These are phyloP conservation scores for Aureobasidium sp. DNA, from an alignment of 2,329 filamentous ascomycete genomes.

Conservation along the genomic window DNA sequence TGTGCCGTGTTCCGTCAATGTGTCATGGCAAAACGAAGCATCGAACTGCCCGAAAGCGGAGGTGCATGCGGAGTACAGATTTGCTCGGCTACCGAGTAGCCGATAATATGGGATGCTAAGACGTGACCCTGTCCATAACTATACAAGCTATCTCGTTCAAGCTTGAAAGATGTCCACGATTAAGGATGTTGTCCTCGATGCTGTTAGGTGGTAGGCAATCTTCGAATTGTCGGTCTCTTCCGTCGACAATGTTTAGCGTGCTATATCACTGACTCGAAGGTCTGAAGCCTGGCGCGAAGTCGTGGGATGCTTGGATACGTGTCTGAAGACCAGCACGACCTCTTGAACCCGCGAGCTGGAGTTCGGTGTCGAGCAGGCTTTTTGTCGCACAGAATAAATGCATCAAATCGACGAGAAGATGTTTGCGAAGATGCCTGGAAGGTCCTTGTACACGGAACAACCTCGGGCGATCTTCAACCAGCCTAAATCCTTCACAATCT, in stretches of 20 bases:
- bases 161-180: neutral
- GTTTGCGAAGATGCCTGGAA: neutral
- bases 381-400: neutral
- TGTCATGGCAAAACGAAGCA: constrained; percentile 1
- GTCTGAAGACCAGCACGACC: too few species aligned
- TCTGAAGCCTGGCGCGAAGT: too few species aligned
- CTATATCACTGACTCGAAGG: too few species aligned
- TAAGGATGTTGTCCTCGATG: too few species aligned
- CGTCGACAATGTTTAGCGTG: too few species aligned
- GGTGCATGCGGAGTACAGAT: constrained; percentile 1
- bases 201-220: too few species aligned
- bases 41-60: neutral
- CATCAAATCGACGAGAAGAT: neutral
- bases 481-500: neutral
- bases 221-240: too few species aligned
- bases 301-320: too few species aligned
- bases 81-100: neutral
- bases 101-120: neutral
- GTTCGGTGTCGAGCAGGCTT: too few species aligned
- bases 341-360: too few species aligned
- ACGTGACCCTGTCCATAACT: neutral
- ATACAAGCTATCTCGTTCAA: too few species aligned
- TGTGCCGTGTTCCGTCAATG: neutral
- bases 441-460: neutral
- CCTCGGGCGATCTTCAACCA: neutral